Conservation (phyloP, 2,329 filamentous ascomycete species). For the Talaromyces rugulosus region DNA sequence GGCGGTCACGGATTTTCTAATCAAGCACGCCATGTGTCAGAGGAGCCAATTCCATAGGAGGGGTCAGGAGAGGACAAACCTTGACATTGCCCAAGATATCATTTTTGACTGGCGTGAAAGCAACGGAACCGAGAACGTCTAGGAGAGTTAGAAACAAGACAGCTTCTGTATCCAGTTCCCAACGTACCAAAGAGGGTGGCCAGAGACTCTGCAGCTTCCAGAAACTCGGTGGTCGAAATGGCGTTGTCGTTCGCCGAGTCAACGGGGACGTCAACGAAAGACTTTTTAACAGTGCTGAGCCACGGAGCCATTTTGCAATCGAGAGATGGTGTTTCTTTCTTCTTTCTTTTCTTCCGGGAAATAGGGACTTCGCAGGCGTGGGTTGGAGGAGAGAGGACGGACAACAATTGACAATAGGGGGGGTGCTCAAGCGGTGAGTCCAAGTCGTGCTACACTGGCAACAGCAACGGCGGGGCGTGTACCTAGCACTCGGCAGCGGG, state of each 20-base stretch:
- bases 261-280: constrained; percentile 78
- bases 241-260: constrained; percentile 69
- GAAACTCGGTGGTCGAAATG: constrained; percentile 79
- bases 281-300: constrained; percentile 78
- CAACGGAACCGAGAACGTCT: constrained; percentile 62
- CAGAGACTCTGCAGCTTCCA: constrained; percentile 84
- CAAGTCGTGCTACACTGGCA: neutral
- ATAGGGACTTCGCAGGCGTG: neutral
- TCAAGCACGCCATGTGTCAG: neutral
- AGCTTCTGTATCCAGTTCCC: neutral
- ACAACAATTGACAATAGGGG: neutral
- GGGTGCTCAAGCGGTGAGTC: neutral
- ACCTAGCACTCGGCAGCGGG: neutral
- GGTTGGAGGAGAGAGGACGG: neutral
- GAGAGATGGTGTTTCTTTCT: constrained; percentile 7
- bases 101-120: constrained; percentile 85
- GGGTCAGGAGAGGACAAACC: constrained; percentile 46
- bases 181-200: constrained; percentile 76
- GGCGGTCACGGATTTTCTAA: constrained; percentile 84
- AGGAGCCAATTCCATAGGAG: constrained; percentile 3
- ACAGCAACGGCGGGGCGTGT: neutral
- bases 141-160: neutral
- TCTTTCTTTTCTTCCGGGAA: neutral
- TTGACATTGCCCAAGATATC: constrained; percentile 91
- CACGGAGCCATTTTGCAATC: constrained; percentile 41